Conservation (phyloP, 768 basidiomycete genomes). For the Collybia nuda region DNA sequence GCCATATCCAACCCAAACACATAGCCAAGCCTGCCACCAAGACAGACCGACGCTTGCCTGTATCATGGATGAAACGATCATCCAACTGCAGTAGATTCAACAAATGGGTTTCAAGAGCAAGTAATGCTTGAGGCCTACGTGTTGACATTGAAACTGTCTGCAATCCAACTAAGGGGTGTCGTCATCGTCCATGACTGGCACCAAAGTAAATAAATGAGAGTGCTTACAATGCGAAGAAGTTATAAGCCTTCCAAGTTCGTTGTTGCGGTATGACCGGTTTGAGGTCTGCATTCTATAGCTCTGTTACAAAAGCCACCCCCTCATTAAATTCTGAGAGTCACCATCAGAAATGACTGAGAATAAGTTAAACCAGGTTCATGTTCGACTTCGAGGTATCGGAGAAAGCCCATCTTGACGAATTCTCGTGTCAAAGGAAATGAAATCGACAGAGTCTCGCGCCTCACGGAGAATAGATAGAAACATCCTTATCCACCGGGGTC, state of each 20-base stretch:
- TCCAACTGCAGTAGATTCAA: conserved; percentile 48
- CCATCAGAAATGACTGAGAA: no score
- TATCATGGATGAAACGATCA: conserved; percentile 77
- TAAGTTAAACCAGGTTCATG: no score
- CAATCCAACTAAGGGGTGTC: conserved; percentile 59
- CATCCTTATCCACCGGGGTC: no score
- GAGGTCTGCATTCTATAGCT: conserved; percentile 64
- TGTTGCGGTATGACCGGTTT: conserved; percentile 64
- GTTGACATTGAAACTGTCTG: conserved; percentile 78
- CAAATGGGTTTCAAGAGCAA: no score
- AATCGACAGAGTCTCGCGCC: no score
- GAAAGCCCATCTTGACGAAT: no score
- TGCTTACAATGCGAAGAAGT: conserved; percentile 66
- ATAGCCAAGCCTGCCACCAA: conserved; percentile 88
- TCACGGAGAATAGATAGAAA: no score
- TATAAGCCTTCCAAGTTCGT: conserved; percentile 63
- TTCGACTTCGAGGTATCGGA: no score
- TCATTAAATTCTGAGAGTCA: no score
- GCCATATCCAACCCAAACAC: conserved; percentile 65
- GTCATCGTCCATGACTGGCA: conserved; percentile 7
- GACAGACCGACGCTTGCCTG: conserved; percentile 55
- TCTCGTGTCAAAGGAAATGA: no score
- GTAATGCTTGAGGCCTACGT: conserved; percentile 43
- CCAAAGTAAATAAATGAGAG: neutral
- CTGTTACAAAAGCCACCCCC: no score